Evolutionary conservation across 768 basidiomycete species (phyloP).

Genomic region (Amanita brunnescens): DNA sequence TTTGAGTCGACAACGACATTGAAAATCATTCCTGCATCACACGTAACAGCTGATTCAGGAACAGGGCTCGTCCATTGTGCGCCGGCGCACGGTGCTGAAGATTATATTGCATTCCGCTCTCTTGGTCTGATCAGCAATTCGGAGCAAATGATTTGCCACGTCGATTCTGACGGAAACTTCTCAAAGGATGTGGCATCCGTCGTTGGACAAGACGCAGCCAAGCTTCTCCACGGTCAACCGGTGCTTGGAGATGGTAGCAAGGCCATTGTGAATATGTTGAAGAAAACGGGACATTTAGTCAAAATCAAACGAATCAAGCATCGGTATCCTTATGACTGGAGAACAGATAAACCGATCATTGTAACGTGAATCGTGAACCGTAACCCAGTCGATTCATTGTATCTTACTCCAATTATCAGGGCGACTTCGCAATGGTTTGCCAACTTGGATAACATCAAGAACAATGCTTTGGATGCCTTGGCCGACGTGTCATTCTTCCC

Average conservation of each 20-base stretch:
- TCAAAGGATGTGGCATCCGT: slow-evolving; percentile 47
- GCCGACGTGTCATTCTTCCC: slow-evolving; percentile 71
- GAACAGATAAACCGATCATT: slow-evolving; percentile 88
- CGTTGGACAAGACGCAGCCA: slow-evolving; percentile 39
- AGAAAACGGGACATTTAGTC: slow-evolving; percentile 45
- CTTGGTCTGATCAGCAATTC: slow-evolving; percentile 39
- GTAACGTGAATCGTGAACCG: slow-evolving; percentile 49
- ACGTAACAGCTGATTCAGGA: slow-evolving; percentile 84
- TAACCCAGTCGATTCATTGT: background rate
- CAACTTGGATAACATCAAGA: slow-evolving; percentile 79
- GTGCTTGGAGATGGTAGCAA: slow-evolving; percentile 69
- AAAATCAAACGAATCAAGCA: slow-evolving; percentile 70
- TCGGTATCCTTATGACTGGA: slow-evolving; percentile 95
- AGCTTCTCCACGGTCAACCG: slow-evolving; percentile 51
- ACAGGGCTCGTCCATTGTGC: slow-evolving; percentile 95
- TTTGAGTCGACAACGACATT: slow-evolving; percentile 22
- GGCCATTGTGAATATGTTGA: slow-evolving; percentile 56
- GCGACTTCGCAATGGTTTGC: slow-evolving; percentile 99
- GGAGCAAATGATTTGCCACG: slow-evolving; percentile 64
- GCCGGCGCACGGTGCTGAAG: slow-evolving; percentile 90
- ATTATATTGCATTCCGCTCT: slow-evolving; percentile 70
- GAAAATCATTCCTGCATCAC: slow-evolving; percentile 55
- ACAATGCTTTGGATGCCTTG: slow-evolving; percentile 60
- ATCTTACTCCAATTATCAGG: slow-evolving; percentile 17
- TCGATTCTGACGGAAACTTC: slow-evolving; percentile 71